Base-by-base conservation (phyloP, 2,329 filamentous ascomycete genomes). In the Clonostachys rosea region DNA sequence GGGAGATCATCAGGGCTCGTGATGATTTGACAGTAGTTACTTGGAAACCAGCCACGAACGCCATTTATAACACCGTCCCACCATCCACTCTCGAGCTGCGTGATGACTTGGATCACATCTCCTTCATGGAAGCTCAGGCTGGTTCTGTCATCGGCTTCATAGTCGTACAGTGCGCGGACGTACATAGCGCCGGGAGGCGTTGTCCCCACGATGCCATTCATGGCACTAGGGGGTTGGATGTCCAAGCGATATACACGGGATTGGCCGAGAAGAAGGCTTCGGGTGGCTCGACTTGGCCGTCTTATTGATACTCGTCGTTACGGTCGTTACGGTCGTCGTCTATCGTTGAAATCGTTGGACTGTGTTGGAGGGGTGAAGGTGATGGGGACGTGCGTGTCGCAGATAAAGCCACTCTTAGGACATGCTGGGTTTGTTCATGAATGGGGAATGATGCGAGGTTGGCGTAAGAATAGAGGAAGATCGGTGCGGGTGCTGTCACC, bases 51-150 rank as follows among this genome's bases (percentile, higher is more conserved):
- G 64, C 94, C 94, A 63, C 94, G 86, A 56, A 96, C 88, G 49
- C 91, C 90, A 61, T 96, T 94, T 65, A 99, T 96, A 47, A 99
- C 90, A 43, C 94, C 94, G 71, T 99, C 94, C 94, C 94, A 99
- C 94, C 94, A 99, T 48, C 94, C 94, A 60, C 91, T 97, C 68
- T 99, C 94, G 48, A 97, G 78, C 70, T 96, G 92, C 46, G 94
- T 99, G 59, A 99, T 92, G 58, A 99, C 94, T 71, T 97, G 92
- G 59, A 99, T 99, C 56, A 97, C 84, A 70, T 99, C 94, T 61
- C 94, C 94, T 66, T 95, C 88, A 59, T 90, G 89, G 69, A 99
- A 99, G 70, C 91, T 97, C 64, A 99, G 73, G 71, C 91, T 96
- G 43, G 92, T 97, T 59, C 90, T 85, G 69, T 99, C 94, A 71